phyloP scores from a whole-genome alignment of 2,329 filamentous ascomycete species.

The Aspergillus flavus region DNA sequence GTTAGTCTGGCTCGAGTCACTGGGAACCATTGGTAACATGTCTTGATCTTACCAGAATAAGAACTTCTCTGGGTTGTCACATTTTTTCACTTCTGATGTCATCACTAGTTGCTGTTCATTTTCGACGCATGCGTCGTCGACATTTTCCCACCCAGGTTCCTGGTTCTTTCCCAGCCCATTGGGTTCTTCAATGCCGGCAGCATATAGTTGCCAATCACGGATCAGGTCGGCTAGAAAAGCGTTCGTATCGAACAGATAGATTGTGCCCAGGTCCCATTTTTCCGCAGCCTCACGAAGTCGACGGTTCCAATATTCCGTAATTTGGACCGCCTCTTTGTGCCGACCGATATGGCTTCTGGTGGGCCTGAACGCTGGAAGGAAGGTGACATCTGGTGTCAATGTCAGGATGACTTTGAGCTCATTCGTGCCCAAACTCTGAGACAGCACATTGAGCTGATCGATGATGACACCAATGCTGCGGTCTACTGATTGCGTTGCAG shows the following conservation, averaged over 20 bases:
- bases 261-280: constrained; percentile 36
- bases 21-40: constrained; percentile 9
- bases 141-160: constrained; percentile 39
- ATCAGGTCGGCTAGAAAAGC: constrained; percentile 42
- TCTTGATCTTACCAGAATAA: constrained; percentile 42
- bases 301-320: constrained; percentile 40
- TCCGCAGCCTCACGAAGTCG: constrained; percentile 31
- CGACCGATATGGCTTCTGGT: constrained; percentile 24
- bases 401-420: constrained; percentile 42
- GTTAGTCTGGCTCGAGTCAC: constrained; percentile 11
- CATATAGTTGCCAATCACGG: constrained; percentile 41
- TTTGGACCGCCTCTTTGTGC: constrained; percentile 38
- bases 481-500: constrained; percentile 29
- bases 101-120: constrained; percentile 29
- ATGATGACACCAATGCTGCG: constrained; percentile 38
- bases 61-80: constrained; percentile 41
- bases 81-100: constrained; percentile 35
- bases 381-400: constrained; percentile 42
- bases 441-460: constrained; percentile 34
- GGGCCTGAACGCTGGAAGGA: constrained; percentile 39
- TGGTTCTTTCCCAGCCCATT: constrained; percentile 37
- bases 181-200: constrained; percentile 37
- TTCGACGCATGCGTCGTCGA: constrained; percentile 39
- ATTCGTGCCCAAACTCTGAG: constrained; percentile 29
- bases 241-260: constrained; percentile 46